Evolutionary conservation across 768 basidiomycete genomes (phyloP), one percentile per base, ranked within the genome.

Genomic region (Lentinula sp.): DNA sequence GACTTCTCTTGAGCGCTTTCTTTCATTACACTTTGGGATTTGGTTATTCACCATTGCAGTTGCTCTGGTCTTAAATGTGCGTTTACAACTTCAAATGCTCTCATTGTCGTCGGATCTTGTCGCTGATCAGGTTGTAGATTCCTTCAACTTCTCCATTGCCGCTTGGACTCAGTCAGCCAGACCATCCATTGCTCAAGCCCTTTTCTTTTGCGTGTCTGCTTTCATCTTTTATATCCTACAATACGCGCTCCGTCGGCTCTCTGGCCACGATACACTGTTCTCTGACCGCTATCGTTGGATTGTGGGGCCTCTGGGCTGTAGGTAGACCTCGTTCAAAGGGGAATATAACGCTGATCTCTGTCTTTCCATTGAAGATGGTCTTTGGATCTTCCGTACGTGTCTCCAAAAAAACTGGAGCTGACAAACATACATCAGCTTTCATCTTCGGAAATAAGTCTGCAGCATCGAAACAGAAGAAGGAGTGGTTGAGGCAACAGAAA

Each of bases 371-470:
- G 32, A 65, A 89, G 88, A 77, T 87, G 51, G 67, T 85, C 54
- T 90, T 92, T 67, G 80, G 82, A 43, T 78, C 80, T 28, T 77
- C 87, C 11, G 76, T 78, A 28, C 69, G 74, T 42, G 70, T 82
- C 51, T 91, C 89, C 35, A 84, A 81, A 69, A 88, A 83, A 65
- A 92, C 90, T 5, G 91, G 91, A 16, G 86, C 89, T 18, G 89
- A 92, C 73, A 92, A 92, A 67, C 84, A 83, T 63, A 93, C 90
- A 4, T 91, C 89, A 15, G 68, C 85, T 4, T 92, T 93, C 71
- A 74, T 92, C 21, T 93, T 93, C 68, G 84, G 88, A 2, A 93
- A 91, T 75, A 88, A 81, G 65, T 73, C 73, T 50, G 81, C 86
- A 16, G 87, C 88, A 3, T 87, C 85, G 7, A 74, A 74, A 23